Evolutionary conservation across 2,329 filamentous ascomycete genomes (phyloP).

Genomic region (Epichloe bromicola): DNA sequence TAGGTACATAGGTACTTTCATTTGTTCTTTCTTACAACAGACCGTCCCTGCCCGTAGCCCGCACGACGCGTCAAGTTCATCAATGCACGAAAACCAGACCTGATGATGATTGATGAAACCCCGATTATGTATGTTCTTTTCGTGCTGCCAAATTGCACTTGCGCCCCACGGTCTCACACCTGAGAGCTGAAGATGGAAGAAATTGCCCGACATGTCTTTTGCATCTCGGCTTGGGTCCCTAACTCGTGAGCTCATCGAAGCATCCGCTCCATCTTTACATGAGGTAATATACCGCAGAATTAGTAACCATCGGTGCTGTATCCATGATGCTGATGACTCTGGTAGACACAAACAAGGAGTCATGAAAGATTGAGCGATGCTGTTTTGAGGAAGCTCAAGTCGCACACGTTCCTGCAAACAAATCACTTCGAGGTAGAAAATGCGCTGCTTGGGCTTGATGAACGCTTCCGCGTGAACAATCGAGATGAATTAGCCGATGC

Average conservation of each 20-base stretch:
- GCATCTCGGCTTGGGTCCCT: conserved; percentile 50
- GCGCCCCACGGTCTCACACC: not conserved
- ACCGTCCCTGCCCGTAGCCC: too few species aligned
- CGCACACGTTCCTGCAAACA: conserved; percentile 48
- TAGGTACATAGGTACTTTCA: too few species aligned
- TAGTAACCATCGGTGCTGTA: not conserved
- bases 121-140: not conserved
- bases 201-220: conserved; percentile 49
- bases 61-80: not conserved
- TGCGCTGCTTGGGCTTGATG: conserved; percentile 59
- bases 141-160: not conserved
- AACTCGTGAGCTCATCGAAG: conserved; percentile 57
- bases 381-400: conserved; percentile 36
- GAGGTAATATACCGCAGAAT: conserved; percentile 28
- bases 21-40: too few species aligned
- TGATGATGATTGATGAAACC: not conserved
- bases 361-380: conserved; percentile 35
- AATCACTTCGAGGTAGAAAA: conserved; percentile 63
- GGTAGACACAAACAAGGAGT: conserved; percentile 17
- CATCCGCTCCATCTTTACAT: conserved; percentile 41
- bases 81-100: not conserved
- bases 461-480: conserved; percentile 72
- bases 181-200: conserved; percentile 3
- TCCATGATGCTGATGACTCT: conserved; percentile 2
- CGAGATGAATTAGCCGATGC: conserved; percentile 69